Evolutionary conservation across 768 basidiomycete genomes (phyloP), one percentile per base, ranked within the genome.

Genomic region (Punctularia strigosozonata): DNA sequence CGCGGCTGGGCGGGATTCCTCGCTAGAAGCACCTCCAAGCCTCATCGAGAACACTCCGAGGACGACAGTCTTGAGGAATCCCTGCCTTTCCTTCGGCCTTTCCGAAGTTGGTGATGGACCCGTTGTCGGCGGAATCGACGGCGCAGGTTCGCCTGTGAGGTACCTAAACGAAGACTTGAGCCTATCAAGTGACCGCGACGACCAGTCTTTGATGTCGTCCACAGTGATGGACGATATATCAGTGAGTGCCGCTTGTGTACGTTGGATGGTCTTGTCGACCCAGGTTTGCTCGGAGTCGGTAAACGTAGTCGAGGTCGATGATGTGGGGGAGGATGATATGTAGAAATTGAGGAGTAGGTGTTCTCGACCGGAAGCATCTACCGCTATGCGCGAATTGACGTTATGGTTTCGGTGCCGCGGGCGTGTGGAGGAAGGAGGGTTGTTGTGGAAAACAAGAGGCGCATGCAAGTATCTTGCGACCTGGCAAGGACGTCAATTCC

Each of bases 321-420:
- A n/a, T n/a, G n/a, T n/a, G n/a, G n/a, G n/a, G n/a, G 20, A n/a
- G n/a, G n/a, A n/a, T n/a, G n/a, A n/a, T n/a, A 89, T 68, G 48
- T 80, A 90, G 59, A 90, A 90, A 31, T 80, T 80, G 54, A 90
- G 68, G 22, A 86, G 68, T 75, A 90, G 77, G 47, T 89, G 87
- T 53, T 89, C 85, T 30, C 76, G 71, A 1, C 87, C 87, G 7
- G 71, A 52, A 8, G 77, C 59, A 53, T 90, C 87, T 19, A 83
- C 61, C 42, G 75, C 74, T 44, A 87, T 69, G 43, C 85, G 80
- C 15, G 86, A 87, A 6, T 75, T 75, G 31, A 88, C 81, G 59
- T 82, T 81, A 50, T 83, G 74, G 49, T 85, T 83, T 15, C 87
- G 74, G 51, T 89, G 87, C 39, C 85, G 73, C 10, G 87, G 87